These are phyloP conservation scores for Colletotrichum magnum DNA, from an alignment of 2,329 filamentous ascomycete genomes.

Conservation along the genomic window DNA sequence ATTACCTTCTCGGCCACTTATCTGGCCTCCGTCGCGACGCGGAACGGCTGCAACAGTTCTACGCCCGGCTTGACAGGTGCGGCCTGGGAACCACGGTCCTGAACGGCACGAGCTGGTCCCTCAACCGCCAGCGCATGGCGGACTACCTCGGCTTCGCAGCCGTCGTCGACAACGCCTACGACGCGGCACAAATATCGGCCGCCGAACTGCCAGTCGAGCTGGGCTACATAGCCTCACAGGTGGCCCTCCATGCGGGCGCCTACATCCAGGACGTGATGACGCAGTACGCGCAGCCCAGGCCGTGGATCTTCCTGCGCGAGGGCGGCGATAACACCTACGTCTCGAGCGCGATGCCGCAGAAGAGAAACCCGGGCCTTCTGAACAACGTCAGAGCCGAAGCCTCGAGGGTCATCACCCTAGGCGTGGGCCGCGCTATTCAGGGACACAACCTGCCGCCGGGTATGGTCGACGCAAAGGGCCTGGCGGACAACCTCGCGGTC, in stretches of 20 bases:
- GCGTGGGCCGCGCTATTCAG: conserved; percentile 30
- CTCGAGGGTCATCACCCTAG: conserved; percentile 23
- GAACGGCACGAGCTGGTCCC: conserved; percentile 36
- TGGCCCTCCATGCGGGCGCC: conserved; percentile 26
- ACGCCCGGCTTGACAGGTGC: conserved; percentile 27
- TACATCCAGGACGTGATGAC: conserved; percentile 37
- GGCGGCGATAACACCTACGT: conserved; percentile 33
- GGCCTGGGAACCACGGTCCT: conserved; percentile 34
- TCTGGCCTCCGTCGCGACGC: conserved; percentile 27
- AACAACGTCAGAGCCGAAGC: conserved; percentile 20
- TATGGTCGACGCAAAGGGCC: conserved; percentile 29
- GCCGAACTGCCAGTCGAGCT: conserved; percentile 34
- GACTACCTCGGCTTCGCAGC: conserved; percentile 31
- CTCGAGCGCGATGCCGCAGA: conserved; percentile 37
- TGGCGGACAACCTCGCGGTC: conserved; percentile 26
- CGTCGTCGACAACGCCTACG: conserved; percentile 33
- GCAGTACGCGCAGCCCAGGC: conserved; percentile 31
- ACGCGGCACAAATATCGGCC: conserved; percentile 32
- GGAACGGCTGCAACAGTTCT: conserved; percentile 27
- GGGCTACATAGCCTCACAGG: conserved; percentile 17
- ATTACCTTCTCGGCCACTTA: conserved; percentile 26
- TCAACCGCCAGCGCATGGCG: conserved; percentile 37
- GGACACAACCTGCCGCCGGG: conserved; percentile 32
- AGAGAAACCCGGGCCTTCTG: conserved; percentile 25
- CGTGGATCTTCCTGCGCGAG: conserved; percentile 34